Evolutionary conservation across 2,329 filamentous ascomycete genomes (phyloP).

Genomic region (Curvularia eragrostidis): DNA sequence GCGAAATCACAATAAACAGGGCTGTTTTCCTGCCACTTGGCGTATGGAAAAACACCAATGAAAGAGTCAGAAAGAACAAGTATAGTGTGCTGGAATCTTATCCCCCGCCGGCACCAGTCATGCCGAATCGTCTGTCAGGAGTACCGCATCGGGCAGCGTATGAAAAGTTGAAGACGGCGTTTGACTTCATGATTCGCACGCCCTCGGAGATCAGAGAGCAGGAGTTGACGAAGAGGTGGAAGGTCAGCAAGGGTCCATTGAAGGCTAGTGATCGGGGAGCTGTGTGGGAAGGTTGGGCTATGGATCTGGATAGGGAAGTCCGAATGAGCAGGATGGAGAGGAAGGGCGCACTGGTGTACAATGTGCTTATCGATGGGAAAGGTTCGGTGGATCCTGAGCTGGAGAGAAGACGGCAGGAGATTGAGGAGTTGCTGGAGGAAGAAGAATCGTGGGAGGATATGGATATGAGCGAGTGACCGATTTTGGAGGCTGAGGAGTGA

Average conservation of each 20-base stretch:
- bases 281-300: constrained; percentile 46
- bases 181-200: constrained; percentile 22
- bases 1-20: constrained; percentile 21
- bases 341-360: constrained; percentile 16
- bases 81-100: constrained; percentile 37
- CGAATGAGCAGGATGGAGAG: constrained; percentile 32
- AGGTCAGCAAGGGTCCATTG: constrained; percentile 29
- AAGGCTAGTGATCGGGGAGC: constrained; percentile 29
- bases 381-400: constrained; percentile 11
- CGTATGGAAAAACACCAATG: constrained; percentile 28
- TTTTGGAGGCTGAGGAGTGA: not conserved
- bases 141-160: constrained; percentile 28
- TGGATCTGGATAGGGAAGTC: constrained; percentile 26
- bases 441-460: constrained; percentile 17
- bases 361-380: constrained; percentile 8
- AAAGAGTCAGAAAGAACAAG: constrained; percentile 18
- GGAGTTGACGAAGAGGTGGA: constrained; percentile 44
- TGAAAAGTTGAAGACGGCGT: constrained; percentile 28
- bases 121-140: not conserved
- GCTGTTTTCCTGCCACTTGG: constrained; percentile 36
- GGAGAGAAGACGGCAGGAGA: constrained; percentile 24
- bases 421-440: constrained; percentile 28
- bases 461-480: not conserved
- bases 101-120: not conserved
- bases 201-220: constrained; percentile 25